A percentile compares a stretch with the other conserved stretches of the same genome.
Conservation (phyloP, 1,284 basidiomycete species). For the Sparassis latifolia region DNA sequence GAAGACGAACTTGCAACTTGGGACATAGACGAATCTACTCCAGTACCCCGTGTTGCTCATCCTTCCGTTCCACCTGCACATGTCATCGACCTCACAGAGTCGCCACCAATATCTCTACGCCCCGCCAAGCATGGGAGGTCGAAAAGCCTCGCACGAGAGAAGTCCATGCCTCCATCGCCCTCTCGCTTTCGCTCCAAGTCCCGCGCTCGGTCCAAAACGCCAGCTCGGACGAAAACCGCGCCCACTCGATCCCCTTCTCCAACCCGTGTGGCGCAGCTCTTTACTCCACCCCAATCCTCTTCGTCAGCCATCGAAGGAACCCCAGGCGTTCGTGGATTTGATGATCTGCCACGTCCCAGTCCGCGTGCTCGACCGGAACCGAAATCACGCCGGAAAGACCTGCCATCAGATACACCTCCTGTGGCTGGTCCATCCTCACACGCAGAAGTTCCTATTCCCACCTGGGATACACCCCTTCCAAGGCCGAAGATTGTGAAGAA, state of each 20-base stretch:
- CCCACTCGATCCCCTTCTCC: constrained; percentile 1
- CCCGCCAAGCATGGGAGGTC: constrained; percentile 9
- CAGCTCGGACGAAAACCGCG: constrained; percentile 1
- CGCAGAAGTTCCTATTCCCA: constrained; percentile 1
- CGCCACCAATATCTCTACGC: constrained; percentile 18
- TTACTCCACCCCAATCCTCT: constrained; percentile 39
- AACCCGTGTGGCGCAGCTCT: constrained; percentile 10
- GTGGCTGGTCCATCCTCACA: background rate
- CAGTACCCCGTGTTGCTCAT: constrained; percentile 9
- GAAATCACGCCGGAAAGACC: constrained; percentile 1
- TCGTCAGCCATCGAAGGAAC: constrained; percentile 15
- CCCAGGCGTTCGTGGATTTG: constrained; percentile 15
- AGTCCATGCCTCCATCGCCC: constrained; percentile 1
- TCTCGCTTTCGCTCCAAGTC: background rate
- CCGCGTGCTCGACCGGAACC: constrained; percentile 8
- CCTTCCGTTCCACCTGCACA: constrained; percentile 10
- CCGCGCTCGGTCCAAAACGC: constrained; percentile 1
- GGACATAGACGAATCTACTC: constrained; percentile 33
- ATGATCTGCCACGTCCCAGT: constrained; percentile 12
- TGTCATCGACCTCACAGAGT: constrained; percentile 31
- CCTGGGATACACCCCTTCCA: background rate
- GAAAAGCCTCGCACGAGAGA: constrained; percentile 4
- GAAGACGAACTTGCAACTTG: constrained; percentile 42
- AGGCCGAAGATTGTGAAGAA: background rate
- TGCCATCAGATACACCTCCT: background rate